Conservation (phyloP, 768 basidiomycete species). For the Gloeopeniophorella convolvens region DNA sequence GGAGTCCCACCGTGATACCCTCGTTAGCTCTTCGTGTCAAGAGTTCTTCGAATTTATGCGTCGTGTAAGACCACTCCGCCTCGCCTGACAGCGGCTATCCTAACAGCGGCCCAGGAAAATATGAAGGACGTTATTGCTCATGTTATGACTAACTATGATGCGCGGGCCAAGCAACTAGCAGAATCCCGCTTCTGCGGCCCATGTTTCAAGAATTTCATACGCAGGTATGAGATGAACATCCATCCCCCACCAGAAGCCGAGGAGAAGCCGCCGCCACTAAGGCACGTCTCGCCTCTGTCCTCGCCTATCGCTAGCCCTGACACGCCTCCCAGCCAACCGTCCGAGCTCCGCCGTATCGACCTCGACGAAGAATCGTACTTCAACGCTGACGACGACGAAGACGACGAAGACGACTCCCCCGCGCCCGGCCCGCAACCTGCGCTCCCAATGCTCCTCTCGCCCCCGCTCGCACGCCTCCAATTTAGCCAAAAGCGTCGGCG, state of each 20-base stretch:
- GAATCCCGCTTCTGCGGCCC: conserved; percentile 53
- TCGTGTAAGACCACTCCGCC: conserved; percentile 43
- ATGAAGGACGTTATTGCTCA: conserved; percentile 78
- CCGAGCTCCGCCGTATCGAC: conserved; percentile 46
- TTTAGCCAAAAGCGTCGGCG: conserved; percentile 26
- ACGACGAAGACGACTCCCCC: conserved; percentile 34
- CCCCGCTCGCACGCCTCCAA: conserved; percentile 20
- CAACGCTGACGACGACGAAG: conserved; percentile 81
- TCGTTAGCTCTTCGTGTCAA: conserved; percentile 90
- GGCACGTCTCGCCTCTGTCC: conserved; percentile 30
- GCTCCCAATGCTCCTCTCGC: conserved; percentile 22
- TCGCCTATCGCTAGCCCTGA: neutral
- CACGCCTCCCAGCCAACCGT: conserved; percentile 4
- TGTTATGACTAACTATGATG: conserved; percentile 73
- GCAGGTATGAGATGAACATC: conserved; percentile 88
- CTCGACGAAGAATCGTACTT: conserved; percentile 91
- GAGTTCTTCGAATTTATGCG: conserved; percentile 93
- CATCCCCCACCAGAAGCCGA: conserved; percentile 59
- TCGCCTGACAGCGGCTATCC: conserved; percentile 10
- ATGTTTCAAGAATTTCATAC: conserved; percentile 66
- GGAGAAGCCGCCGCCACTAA: conserved; percentile 30
- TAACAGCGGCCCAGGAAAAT: conserved; percentile 58
- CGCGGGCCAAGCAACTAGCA: conserved; percentile 56
- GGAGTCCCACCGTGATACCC: conserved; percentile 84
- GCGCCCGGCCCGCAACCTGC: conserved; percentile 23